Base-by-base conservation (phyloP, 176 grass and related monocot species). In the Phyllostachys edulis region DNA sequence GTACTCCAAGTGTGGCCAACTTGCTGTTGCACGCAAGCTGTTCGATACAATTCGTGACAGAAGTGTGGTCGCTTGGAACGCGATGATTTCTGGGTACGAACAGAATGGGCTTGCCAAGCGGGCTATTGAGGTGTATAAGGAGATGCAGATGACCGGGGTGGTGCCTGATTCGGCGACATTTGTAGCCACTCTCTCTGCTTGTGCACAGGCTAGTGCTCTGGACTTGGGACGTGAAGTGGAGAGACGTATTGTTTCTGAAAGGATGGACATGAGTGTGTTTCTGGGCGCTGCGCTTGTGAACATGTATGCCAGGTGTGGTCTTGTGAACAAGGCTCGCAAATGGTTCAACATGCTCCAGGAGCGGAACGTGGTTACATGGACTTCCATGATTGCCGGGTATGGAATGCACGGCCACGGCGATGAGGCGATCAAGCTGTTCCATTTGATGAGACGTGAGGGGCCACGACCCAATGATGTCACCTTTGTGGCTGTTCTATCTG, bases 61-160 rank as follows among this genome's bases (percentile, higher is more conserved):
- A 80, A 91, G 73, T 10, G 81, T 87, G 26, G 90, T 97, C 39
- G 87, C 88, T 81, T 97, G 92, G 95, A 97, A 94, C 60, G 86
- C 88, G 2, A 94, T 97, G 90, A 93, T 97, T 49, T 89, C 92
- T 71, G 90, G 90, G 60, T 97, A 93, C 5, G 88, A 94, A 75
- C 84, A 87, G 67, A 91, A 97, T 40, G 92, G 95, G 9, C 69
- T 91, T 40, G 78, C 89, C 1, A 78, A 80, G 24, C 75, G 46
- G 63, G 95, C 78, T 12, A 85, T 94, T 0, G 78, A 84, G 63
- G 50, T 94, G 21, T 94, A 93, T 15, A 88, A 56, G 49, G 67
- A 81, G 75, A 97, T 97, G 95, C 90, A 84, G 59, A 23, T 44
- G 90, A 87, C 56, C 0, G 44, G 81, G n/a, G 78, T 80, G 20